These are phyloP conservation scores for Scheffersomyces segobiensis DNA, from an alignment of 1,139 yeast genomes.

Conservation along the genomic window DNA sequence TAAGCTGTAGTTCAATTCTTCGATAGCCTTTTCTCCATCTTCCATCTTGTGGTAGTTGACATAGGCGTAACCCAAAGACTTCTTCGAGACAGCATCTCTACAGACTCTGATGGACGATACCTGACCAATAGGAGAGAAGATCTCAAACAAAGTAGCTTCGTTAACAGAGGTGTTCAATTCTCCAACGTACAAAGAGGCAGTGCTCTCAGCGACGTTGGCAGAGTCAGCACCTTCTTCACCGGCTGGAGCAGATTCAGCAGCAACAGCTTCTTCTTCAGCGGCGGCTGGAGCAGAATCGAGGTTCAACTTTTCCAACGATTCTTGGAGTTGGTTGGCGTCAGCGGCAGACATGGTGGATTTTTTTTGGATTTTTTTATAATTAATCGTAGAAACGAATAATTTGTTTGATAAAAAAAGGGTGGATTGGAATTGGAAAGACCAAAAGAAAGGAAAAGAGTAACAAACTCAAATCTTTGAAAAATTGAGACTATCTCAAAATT, in stretches of 20 bases:
- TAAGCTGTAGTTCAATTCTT: conserved; percentile 90
- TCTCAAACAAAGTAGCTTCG: conserved; percentile 92
- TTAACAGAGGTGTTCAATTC: conserved; percentile 92
- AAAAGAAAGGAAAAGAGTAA: neutral
- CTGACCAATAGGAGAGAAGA: conserved; percentile 93
- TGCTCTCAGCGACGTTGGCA: conserved; percentile 47
- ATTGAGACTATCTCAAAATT: neutral
- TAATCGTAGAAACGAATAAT: neutral
- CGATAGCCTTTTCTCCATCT: conserved; percentile 94
- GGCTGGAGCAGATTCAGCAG: conserved; percentile 18
- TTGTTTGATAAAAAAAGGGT: neutral
- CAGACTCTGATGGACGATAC: conserved; percentile 97
- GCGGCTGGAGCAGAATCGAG: conserved; percentile 33
- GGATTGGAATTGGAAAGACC: neutral
- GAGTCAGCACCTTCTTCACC: conserved; percentile 33
- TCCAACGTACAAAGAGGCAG: conserved; percentile 95
- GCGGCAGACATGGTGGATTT: conserved; percentile 43
- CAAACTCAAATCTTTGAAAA: neutral
- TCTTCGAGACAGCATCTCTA: conserved; percentile 97
- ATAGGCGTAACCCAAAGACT: conserved; percentile 97
- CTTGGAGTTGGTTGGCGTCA: conserved; percentile 53
- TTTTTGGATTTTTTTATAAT: conserved; percentile 13
- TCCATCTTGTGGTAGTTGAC: conserved; percentile 89
- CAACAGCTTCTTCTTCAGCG: conserved; percentile 25
- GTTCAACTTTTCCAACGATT: conserved; percentile 57